phyloP scores from a whole-genome alignment of 768 basidiomycete genomes.

The Termitomyces sp. region DNA sequence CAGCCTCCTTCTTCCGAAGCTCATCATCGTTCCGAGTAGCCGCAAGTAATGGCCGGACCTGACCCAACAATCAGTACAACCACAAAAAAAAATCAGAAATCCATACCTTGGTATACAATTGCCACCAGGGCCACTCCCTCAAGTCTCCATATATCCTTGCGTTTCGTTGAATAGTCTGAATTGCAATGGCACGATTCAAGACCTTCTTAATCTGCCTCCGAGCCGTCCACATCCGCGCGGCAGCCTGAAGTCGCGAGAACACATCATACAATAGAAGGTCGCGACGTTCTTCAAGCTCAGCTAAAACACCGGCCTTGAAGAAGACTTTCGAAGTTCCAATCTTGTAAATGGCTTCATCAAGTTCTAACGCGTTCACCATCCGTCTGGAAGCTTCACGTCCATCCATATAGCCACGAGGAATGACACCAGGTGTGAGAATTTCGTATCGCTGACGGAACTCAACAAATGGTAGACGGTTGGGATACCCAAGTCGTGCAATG shows the following conservation, averaged over 20 bases:
- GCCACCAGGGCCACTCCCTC: conserved; percentile 99
- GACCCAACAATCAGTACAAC: conserved; percentile 6
- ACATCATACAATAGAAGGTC: conserved; percentile 86
- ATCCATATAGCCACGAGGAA: conserved; percentile 96
- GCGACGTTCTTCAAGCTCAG: conserved; percentile 90
- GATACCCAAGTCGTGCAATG: conserved; percentile 95
- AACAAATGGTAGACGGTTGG: conserved; percentile 93
- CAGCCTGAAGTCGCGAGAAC: conserved; percentile 85
- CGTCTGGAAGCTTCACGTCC: conserved; percentile 89
- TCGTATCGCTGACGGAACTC: conserved; percentile 98
- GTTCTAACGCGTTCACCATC: conserved; percentile 85
- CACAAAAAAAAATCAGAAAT: background rate
- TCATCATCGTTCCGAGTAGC: conserved; percentile 93
- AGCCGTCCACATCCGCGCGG: conserved; percentile 80
- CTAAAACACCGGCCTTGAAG: conserved; percentile 97
- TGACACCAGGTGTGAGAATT: conserved; percentile 87
- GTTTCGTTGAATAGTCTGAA: conserved; percentile 91
- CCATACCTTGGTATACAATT: conserved; percentile 84
- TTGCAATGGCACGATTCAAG: conserved; percentile 85
- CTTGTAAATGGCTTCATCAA: conserved; percentile 80
- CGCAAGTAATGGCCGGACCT: conserved; percentile 89
- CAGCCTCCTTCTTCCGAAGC: conserved; percentile 80
- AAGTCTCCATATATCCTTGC: conserved; percentile 88
- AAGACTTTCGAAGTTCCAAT: conserved; percentile 98
- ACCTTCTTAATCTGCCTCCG: conserved; percentile 92